Conservation (phyloP, 148 eudicot genomes). For the Fallopia convolvulus region DNA sequence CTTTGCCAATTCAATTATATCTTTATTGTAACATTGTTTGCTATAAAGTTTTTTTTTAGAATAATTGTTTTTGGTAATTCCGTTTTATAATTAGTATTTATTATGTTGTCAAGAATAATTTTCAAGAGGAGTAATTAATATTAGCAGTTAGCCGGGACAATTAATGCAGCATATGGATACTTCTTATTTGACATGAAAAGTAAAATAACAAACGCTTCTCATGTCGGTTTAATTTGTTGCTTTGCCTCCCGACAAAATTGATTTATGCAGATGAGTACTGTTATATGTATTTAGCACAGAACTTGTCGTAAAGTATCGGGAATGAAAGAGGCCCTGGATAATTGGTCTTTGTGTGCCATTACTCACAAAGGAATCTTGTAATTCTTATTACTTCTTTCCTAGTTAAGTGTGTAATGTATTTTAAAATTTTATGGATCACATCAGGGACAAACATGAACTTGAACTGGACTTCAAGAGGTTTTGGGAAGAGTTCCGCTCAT, state of each 20-base stretch:
- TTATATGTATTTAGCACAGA: background rate
- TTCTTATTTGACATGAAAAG: background rate
- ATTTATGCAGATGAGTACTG: background rate
- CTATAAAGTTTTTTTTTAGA: background rate
- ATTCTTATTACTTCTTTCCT: background rate
- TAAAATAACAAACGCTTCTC: background rate
- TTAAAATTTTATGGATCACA: background rate
- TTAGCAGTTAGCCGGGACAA: background rate
- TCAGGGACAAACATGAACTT: constrained; percentile 79
- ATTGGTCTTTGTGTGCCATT: background rate
- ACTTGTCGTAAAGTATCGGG: background rate
- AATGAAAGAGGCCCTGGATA: background rate
- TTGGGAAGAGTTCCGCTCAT: constrained; percentile 97
- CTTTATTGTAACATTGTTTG: background rate
- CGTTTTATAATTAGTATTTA: background rate
- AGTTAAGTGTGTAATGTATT: background rate
- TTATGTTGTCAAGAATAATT: background rate
- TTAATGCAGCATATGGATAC: background rate
- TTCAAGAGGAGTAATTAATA: background rate
- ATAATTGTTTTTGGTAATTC: background rate
- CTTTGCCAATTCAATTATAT: background rate
- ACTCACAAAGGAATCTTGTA: background rate
- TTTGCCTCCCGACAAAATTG: background rate
- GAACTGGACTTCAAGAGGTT: constrained; percentile 92
- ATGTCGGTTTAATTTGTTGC: background rate